phyloP scores from a whole-genome alignment of 139 green algal genomes.

The Chlorella sp. region DNA sequence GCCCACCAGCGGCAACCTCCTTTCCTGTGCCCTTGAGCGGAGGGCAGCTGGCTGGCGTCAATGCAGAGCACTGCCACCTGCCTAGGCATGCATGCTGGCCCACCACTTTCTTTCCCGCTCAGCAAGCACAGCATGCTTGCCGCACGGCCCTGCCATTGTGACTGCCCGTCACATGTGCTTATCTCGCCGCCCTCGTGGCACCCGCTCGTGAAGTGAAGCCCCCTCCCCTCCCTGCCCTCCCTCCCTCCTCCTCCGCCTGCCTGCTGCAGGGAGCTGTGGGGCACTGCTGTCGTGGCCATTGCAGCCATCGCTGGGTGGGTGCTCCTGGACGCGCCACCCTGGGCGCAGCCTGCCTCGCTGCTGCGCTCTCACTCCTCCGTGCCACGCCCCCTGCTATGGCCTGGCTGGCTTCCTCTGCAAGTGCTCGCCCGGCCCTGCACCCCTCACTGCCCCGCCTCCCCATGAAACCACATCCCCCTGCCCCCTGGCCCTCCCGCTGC shows the following conservation, averaged over 20 bases:
- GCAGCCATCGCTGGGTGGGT: neutral
- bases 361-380: neutral
- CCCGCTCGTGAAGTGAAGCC: no score
- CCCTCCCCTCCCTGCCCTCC: neutral
- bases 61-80: no score
- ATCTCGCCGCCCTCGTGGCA: neutral
- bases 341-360: neutral
- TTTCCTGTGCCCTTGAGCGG: no score
- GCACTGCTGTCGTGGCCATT: neutral
- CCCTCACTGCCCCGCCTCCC: neutral
- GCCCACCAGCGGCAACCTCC: no score
- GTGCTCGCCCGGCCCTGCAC: neutral
- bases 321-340: neutral
- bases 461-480: neutral
- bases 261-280: neutral
- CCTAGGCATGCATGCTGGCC: no score
- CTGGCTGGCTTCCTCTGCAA: neutral
- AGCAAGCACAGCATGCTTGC: neutral
- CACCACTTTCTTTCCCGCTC: neutral
- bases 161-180: neutral
- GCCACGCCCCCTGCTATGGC: neutral
- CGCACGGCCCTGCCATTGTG: neutral
- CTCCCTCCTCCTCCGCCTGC: neutral
- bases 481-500: neutral
- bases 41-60: no score